phyloP scores from a whole-genome alignment of 78 protist species.

The Planoprotostelium fungivorum region DNA sequence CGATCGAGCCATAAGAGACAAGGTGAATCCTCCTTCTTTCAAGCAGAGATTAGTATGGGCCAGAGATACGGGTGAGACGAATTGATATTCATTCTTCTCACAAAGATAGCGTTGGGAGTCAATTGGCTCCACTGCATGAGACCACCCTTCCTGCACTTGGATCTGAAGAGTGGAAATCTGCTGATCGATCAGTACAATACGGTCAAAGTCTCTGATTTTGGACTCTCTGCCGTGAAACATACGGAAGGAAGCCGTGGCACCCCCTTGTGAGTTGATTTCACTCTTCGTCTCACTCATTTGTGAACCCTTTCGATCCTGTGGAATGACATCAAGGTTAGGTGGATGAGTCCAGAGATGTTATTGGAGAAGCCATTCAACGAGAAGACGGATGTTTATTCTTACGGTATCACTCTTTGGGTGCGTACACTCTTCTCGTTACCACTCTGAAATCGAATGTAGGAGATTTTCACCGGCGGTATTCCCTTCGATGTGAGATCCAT shows the following conservation, averaged over 20 bases:
- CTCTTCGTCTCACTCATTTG: neutral
- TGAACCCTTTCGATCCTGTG: too few species aligned
- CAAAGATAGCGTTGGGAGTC: conserved; percentile 37
- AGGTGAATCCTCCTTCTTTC: neutral
- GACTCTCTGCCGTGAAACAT: conserved; percentile 28
- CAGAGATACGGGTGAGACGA: neutral
- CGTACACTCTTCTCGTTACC: too few species aligned
- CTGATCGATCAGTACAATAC: conserved; percentile 43
- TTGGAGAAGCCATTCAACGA: conserved; percentile 35
- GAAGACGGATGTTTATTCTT: conserved; percentile 58
- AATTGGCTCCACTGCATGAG: conserved; percentile 45
- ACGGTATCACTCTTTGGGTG: conserved; percentile 40
- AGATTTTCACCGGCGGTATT: neutral
- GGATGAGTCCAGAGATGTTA: conserved; percentile 29
- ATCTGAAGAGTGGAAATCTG: conserved; percentile 53
- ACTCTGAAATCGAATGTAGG: too few species aligned
- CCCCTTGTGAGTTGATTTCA: conserved; percentile 2
- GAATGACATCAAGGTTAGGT: too few species aligned
- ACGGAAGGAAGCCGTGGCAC: conserved; percentile 16
- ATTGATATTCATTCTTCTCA: neutral
- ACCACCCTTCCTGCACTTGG: conserved; percentile 54
- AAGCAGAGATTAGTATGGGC: neutral
- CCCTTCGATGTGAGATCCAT: neutral
- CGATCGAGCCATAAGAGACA: neutral
- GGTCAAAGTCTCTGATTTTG: conserved; percentile 58